Evolutionary conservation across 2,329 filamentous ascomycete species (phyloP).

Genomic region (Aspergillus ibericus): DNA sequence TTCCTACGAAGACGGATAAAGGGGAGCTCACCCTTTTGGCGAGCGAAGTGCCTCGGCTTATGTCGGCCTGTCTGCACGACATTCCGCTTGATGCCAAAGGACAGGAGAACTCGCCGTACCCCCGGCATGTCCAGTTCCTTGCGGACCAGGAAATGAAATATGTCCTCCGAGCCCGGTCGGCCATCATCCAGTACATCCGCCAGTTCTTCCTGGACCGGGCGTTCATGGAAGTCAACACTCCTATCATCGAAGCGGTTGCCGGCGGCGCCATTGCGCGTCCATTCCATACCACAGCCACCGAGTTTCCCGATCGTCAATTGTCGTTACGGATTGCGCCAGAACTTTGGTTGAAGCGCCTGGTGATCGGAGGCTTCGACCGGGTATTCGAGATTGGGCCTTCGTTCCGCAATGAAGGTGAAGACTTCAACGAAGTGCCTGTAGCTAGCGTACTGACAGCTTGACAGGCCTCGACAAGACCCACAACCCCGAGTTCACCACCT

Average conservation of each 20-base stretch:
- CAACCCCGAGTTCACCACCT: slow-evolving; percentile 96
- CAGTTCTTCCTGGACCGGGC: slow-evolving; percentile 68
- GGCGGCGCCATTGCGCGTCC: slow-evolving; percentile 87
- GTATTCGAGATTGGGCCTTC: slow-evolving; percentile 91
- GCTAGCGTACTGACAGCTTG: not conserved
- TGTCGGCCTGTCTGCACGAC: slow-evolving; percentile 77
- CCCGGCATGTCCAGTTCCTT: slow-evolving; percentile 83
- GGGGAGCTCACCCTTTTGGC: slow-evolving; percentile 76
- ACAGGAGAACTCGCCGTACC: slow-evolving; percentile 69
- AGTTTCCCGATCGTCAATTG: slow-evolving; percentile 70
- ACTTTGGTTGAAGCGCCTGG: slow-evolving; percentile 87
- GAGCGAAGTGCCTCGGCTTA: slow-evolving; percentile 65
- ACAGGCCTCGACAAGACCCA: slow-evolving; percentile 75
- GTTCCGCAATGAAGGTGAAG: slow-evolving; percentile 83
- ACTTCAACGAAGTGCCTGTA: not conserved
- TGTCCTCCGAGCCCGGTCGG: slow-evolving; percentile 70
- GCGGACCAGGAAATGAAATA: slow-evolving; percentile 69
- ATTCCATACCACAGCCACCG: slow-evolving; percentile 77
- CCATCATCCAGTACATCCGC: slow-evolving; percentile 72
- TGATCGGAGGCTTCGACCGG: slow-evolving; percentile 82
- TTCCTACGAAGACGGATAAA: slow-evolving; percentile 66
- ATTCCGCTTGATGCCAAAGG: slow-evolving; percentile 71
- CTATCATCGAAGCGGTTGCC: slow-evolving; percentile 77
- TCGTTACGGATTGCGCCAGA: slow-evolving; percentile 89
- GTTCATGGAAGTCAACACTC: slow-evolving; percentile 88